Evolutionary conservation across 2,329 filamentous ascomycete genomes (phyloP), one percentile per base, ranked within the genome.

Genomic region (Arthrobotrys musiformis): DNA sequence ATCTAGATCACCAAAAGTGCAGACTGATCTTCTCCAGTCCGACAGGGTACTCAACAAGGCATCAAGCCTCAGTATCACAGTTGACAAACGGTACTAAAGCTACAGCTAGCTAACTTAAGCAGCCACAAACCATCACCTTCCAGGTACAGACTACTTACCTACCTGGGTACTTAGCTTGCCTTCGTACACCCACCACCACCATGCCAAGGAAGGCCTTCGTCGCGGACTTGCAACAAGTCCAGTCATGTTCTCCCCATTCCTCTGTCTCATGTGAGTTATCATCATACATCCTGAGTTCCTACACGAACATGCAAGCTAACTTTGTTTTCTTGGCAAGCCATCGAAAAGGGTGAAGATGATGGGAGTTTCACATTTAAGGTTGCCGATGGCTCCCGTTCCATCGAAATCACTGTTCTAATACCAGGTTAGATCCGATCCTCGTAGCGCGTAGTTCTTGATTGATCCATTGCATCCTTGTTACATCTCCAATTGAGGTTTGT

Each of bases 291-390:
- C 30, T 35, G 4, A 48, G 8, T 11, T 11, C 11, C 22, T 4
- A 19, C 13, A 8, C 1, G 60, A 30, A 22, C 28, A 13, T 28
- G n/a, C 15, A n/a, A 33, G 11, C 19, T 54, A 11, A 52, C 19
- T 26, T 42, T 26, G 35, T 19, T 56, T 15, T 61, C 9, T 1
- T 26, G 11, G 28, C 19, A 66, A 56, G 81, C 85, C 35, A 84
- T 97, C 24, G 84, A 84, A 35, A 84, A 85, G 37, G 91, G 91
- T 15, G 89, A 90, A 4, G 90, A 91, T 33, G 91, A 94, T 82
- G 92, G 91, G 61, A 89, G 92, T 70, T 86, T 96, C 70, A 86
- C 86, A 13, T 91, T 94, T 82, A 85, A 83, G 3, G 92, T 87
- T 79, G 76, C 81, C 46, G 79, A 82, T 35, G 82, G 81, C 26